These are phyloP conservation scores for Penicillium bovifimosum DNA, from an alignment of 495 filamentous ascomycete genomes.

Conservation along the genomic window DNA sequence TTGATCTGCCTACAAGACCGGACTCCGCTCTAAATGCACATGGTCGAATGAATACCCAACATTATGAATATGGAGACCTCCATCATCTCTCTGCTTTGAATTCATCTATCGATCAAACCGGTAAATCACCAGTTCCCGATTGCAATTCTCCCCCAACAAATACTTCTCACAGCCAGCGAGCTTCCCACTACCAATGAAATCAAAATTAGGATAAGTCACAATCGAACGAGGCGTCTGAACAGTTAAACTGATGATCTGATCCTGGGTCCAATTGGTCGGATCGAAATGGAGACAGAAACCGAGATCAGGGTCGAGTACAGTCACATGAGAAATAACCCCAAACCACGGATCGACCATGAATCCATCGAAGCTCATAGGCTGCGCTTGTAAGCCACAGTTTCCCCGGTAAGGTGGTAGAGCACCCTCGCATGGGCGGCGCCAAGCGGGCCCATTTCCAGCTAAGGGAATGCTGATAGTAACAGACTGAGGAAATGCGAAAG, in stretches of 20 bases:
- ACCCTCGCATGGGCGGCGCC: constrained; percentile 43
- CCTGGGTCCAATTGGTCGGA: constrained; percentile 9
- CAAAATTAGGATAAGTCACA: constrained; percentile 40
- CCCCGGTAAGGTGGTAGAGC: constrained; percentile 37
- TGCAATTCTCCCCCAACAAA: constrained; percentile 54
- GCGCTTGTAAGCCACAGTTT: constrained; percentile 26
- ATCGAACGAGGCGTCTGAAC: constrained; percentile 34
- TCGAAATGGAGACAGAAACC: constrained; percentile 49
- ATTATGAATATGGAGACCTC: neutral
- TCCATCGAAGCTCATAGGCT: constrained; percentile 15
- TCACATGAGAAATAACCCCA: constrained; percentile 48
- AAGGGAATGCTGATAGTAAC: constrained; percentile 54
- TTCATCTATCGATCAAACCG: constrained; percentile 41
- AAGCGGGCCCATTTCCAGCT: constrained; percentile 46
- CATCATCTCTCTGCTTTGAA: neutral
- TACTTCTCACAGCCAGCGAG: constrained; percentile 60
- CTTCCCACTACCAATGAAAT: constrained; percentile 50
- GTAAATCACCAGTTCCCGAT: constrained; percentile 49
- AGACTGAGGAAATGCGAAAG: constrained; percentile 23
- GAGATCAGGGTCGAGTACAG: constrained; percentile 49
- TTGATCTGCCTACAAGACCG: too few relatives aligned
- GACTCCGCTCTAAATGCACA: too few relatives aligned
- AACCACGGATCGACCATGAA: constrained; percentile 26
- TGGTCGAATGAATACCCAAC: too few relatives aligned
- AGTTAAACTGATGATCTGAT: constrained; percentile 22